These are phyloP conservation scores for Cairneyella variabilis DNA, from an alignment of 495 filamentous ascomycete genomes.

Conservation along the genomic window DNA sequence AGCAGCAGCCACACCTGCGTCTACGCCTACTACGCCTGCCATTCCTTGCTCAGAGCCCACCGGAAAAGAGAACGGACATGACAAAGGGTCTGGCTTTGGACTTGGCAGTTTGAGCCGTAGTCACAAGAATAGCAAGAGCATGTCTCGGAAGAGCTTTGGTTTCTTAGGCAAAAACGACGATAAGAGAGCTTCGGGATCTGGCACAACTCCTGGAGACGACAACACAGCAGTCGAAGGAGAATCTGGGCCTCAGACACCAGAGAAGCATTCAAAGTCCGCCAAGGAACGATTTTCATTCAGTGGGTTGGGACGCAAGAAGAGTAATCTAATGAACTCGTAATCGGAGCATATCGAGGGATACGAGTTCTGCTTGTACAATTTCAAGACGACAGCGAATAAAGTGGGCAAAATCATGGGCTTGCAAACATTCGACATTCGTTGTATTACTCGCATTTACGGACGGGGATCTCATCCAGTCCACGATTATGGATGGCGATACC, in stretches of 20 bases:
- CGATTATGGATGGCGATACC: no score
- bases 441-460: no score
- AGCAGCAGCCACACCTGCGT: conserved; percentile 26
- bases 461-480: background rate
- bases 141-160: conserved; percentile 42
- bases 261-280: conserved; percentile 23
- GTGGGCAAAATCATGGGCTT: conserved; percentile 1
- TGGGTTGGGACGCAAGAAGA: conserved; percentile 56
- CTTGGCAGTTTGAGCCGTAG: conserved; percentile 5
- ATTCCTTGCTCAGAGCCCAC: no score
- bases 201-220: background rate
- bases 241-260: conserved; percentile 21
- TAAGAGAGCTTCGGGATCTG: conserved; percentile 30
- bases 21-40: background rate
- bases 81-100: conserved; percentile 6
- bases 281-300: conserved; percentile 55
- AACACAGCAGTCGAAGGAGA: conserved; percentile 24
- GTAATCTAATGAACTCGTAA: conserved; percentile 38
- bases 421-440: background rate
- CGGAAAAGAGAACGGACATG: conserved; percentile 19
- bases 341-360: background rate
- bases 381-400: background rate
- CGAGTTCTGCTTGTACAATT: background rate
- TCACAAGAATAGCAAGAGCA: conserved; percentile 53
- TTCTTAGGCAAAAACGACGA: conserved; percentile 33